Evolutionary conservation across 1,284 basidiomycete genomes (phyloP).

Genomic region (Rhodofomes roseus): DNA sequence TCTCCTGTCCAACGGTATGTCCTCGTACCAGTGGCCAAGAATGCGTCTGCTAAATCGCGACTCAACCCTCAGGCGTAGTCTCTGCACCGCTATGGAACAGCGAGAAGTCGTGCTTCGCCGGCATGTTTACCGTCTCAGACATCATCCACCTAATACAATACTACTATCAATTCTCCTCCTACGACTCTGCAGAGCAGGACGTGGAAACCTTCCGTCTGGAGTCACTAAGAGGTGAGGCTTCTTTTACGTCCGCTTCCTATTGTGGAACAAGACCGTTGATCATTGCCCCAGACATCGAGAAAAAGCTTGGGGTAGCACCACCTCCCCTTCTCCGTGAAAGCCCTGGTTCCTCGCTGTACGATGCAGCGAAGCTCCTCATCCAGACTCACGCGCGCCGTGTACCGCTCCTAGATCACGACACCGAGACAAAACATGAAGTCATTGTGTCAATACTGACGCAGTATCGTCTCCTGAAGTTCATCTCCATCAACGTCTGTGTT

Average conservation of each 20-base stretch:
- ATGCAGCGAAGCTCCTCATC: slow-evolving; percentile 88
- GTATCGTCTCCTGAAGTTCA: slow-evolving; percentile 97
- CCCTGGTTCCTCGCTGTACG: slow-evolving; percentile 85
- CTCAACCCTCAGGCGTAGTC: slow-evolving; percentile 72
- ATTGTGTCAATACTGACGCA: slow-evolving; percentile 97
- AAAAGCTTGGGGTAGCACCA: slow-evolving; percentile 85
- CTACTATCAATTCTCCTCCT: slow-evolving; percentile 86
- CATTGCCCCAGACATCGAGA: slow-evolving; percentile 80
- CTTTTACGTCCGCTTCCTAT: slow-evolving; percentile 17
- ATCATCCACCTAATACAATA: slow-evolving; percentile 97
- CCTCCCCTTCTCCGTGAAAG: slow-evolving; percentile 91
- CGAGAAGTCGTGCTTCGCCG: slow-evolving; percentile 84
- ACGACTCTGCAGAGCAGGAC: slow-evolving; percentile 86
- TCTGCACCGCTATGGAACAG: slow-evolving; percentile 99
- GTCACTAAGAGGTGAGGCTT: slow-evolving; percentile 70
- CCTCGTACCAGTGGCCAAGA: slow-evolving; percentile 1
- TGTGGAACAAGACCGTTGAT: slow-evolving; percentile 9
- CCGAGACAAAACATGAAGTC: slow-evolving; percentile 92
- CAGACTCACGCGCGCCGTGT: slow-evolving; percentile 94
- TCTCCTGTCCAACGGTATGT: slow-evolving; percentile 79
- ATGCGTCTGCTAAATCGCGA: slow-evolving; percentile 1
- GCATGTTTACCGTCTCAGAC: slow-evolving; percentile 95
- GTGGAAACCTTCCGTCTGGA: slow-evolving; percentile 95
- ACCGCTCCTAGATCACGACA: slow-evolving; percentile 91
- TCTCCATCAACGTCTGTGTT: slow-evolving; percentile 89